These are phyloP conservation scores for Phytophthora rubi DNA, from an alignment of 352 stramenopile species.

Conservation along the genomic window DNA sequence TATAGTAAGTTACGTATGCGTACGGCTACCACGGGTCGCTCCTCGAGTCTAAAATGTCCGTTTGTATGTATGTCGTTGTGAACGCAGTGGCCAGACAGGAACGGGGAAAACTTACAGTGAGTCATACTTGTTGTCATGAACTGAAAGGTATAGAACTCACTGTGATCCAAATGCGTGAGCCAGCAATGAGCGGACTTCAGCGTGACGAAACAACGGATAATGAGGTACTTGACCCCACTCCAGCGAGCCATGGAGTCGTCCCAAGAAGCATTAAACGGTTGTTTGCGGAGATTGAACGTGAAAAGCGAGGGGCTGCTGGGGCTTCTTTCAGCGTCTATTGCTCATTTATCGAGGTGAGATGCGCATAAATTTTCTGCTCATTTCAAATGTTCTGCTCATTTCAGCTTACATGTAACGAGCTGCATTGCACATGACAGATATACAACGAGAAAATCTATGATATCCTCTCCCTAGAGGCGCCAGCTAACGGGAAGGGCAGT, in stretches of 20 bases:
- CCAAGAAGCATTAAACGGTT: conserved; percentile 62
- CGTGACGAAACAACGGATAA: conserved; percentile 13
- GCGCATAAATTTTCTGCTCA: not conserved
- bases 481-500: conserved; percentile 14
- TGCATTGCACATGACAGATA: conserved; percentile 42
- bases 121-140: not conserved
- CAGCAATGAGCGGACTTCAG: conserved; percentile 74
- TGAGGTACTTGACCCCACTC: conserved; percentile 24
- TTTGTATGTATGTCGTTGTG: not conserved
- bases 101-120: conserved; percentile 76
- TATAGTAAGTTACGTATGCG: conserved; percentile 49
- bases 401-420: not conserved
- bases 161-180: not conserved
- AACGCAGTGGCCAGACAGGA: conserved; percentile 66
- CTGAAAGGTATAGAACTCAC: not conserved
- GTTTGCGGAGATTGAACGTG: conserved; percentile 50
- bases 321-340: conserved; percentile 62
- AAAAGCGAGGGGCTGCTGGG: conserved; percentile 16
- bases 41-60: conserved; percentile 1
- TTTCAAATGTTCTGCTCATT: not conserved
- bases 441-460: conserved; percentile 87
- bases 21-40: not conserved
- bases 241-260: conserved; percentile 53
- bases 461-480: conserved; percentile 48
- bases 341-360: conserved; percentile 67